Percentiles rank a stretch among this genome's conserved stretches.
phyloP scores from a whole-genome alignment of 2,329 filamentous ascomycete genomes.

The Penicillium vulpinum region DNA sequence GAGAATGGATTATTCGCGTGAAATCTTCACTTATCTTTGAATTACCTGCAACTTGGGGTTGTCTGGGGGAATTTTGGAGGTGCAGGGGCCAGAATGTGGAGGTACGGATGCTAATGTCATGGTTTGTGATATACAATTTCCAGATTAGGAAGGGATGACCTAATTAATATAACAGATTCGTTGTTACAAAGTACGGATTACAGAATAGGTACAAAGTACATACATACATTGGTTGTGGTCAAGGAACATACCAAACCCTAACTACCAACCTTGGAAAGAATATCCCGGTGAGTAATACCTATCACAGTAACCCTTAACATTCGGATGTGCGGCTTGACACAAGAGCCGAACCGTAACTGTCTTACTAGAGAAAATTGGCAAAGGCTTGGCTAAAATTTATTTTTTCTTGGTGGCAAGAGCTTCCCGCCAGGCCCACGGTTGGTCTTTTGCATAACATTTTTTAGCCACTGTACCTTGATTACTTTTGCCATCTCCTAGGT shows the following conservation, averaged over 20 bases:
- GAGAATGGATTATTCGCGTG: slow-evolving; percentile 11
- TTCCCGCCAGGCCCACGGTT: slow-evolving; percentile 9
- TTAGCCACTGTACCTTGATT: background rate
- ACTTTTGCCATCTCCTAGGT: background rate
- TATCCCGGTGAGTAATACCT: background rate
- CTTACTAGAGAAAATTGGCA: background rate
- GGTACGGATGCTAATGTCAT: background rate
- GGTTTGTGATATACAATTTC: background rate
- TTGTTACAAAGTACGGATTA: too few species aligned
- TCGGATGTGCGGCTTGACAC: background rate
- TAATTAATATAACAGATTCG: too few species aligned
- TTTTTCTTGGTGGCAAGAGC: slow-evolving; percentile 4
- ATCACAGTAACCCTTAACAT: background rate
- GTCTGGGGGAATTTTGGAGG: slow-evolving; percentile 3
- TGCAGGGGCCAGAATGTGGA: background rate
- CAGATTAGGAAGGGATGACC: background rate
- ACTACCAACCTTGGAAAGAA: too few species aligned
- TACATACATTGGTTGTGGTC: background rate
- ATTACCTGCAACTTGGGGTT: background rate
- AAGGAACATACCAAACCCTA: background rate
- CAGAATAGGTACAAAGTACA: too few species aligned
- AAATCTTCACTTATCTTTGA: background rate
- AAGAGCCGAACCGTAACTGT: background rate
- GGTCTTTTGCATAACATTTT: background rate
- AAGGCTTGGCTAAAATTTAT: background rate